These are phyloP conservation scores for Cadophora sp. DNA, from an alignment of 2,329 filamentous ascomycete species.

Conservation along the genomic window DNA sequence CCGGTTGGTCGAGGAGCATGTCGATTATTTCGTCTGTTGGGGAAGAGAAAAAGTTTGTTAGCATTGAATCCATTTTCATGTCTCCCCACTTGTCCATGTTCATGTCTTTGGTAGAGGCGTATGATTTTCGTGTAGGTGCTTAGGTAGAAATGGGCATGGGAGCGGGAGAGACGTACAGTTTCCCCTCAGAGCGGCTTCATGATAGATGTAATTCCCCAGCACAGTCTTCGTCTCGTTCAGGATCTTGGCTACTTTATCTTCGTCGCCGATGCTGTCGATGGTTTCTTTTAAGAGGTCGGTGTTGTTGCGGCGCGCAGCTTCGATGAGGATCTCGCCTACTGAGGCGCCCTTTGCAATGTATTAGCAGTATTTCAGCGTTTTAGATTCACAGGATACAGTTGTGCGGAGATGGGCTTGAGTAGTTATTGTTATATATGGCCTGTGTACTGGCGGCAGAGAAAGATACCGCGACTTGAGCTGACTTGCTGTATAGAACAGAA, in stretches of 20 bases:
- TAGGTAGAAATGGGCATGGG: no score
- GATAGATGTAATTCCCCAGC: conserved; percentile 87
- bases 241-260: conserved; percentile 72
- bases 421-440: background rate
- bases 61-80: background rate
- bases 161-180: conserved; percentile 67
- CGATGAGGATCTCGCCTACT: conserved; percentile 83
- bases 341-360: conserved; percentile 73
- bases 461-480: no score
- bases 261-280: conserved; percentile 61
- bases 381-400: no score
- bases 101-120: no score
- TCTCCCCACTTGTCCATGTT: background rate
- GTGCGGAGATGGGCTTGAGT: no score
- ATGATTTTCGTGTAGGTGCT: no score
- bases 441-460: no score
- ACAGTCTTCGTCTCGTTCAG: conserved; percentile 88
- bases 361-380: no score
- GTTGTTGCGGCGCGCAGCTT: conserved; percentile 94
- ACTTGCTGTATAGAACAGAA: background rate
- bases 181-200: conserved; percentile 85
- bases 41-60: background rate
- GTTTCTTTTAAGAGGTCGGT: conserved; percentile 81
- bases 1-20: conserved; percentile 80
- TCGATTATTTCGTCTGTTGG: conserved; percentile 79